Evolutionary conservation across 176 grass and related monocot genomes (phyloP).

Genomic region (Oryza brachyantha): DNA sequence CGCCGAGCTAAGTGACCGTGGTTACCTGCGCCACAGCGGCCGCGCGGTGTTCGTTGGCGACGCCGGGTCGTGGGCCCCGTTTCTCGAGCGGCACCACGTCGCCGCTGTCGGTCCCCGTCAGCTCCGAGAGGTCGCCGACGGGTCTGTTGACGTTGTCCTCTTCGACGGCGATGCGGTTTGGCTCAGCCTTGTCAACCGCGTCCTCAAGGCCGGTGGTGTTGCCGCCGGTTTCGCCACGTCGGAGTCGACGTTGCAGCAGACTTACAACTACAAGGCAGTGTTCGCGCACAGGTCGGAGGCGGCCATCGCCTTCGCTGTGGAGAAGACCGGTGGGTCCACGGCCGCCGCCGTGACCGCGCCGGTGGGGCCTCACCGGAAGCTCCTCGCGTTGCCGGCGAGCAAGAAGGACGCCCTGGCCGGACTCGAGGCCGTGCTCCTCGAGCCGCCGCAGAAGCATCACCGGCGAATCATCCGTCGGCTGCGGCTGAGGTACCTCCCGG

Average conservation of each 20-base stretch:
- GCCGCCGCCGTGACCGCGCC: neutral
- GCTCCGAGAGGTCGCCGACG: slow-evolving; percentile 1
- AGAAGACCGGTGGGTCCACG: neutral
- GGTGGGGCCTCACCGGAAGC: slow-evolving; percentile 14
- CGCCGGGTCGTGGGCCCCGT: slow-evolving; percentile 11
- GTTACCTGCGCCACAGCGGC: slow-evolving; percentile 23
- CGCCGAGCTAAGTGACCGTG: slow-evolving; percentile 21
- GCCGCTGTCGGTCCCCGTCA: neutral
- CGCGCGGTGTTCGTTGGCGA: slow-evolving; percentile 32
- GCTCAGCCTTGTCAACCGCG: slow-evolving; percentile 18
- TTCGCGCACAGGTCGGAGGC: slow-evolving; percentile 26
- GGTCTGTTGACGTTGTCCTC: slow-evolving; percentile 36
- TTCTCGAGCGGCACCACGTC: slow-evolving; percentile 28
- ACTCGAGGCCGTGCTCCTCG: slow-evolving; percentile 54
- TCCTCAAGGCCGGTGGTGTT: slow-evolving; percentile 37
- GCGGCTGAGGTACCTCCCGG: slow-evolving; percentile 37
- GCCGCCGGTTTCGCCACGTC: slow-evolving; percentile 11
- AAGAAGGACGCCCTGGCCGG: slow-evolving; percentile 38
- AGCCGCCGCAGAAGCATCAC: slow-evolving; percentile 35
- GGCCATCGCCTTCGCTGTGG: slow-evolving; percentile 15
- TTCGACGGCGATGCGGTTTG: neutral
- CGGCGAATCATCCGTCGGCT: neutral
- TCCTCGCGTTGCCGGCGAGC: slow-evolving; percentile 31
- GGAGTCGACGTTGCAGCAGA: slow-evolving; percentile 3
- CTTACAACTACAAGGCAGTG: slow-evolving; percentile 36